Evolutionary conservation across 1,284 basidiomycete genomes (phyloP), one percentile per base, ranked within the genome.

Genomic region (Paramarasmius palmivorus): DNA sequence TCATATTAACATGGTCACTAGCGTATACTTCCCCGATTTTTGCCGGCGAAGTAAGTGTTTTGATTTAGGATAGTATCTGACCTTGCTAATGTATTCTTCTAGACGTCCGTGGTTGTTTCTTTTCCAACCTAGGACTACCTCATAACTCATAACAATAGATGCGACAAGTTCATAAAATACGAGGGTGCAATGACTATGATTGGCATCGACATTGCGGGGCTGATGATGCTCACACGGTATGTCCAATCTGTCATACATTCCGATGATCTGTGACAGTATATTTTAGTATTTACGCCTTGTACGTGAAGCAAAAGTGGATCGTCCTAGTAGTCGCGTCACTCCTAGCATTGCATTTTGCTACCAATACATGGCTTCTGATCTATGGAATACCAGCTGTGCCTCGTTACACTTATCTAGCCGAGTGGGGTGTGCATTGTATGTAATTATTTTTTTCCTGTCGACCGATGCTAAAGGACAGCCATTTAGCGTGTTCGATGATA

Each of bases 141-240:
- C 19, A 20, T 29, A 25, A 39, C 17, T 4, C 32, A 20, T 22
- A 4, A 5, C 19, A 32, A 22, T 26, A 74, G 73, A 40, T 76
- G 74, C 50, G 22, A 55, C 15, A 65, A 66, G 19, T 76, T 74
- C 39, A 72, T 76, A 1, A 65, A 69, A 1, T 80, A 73, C 50
- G 78, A 79, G 55, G 78, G 78, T 1, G 61, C 68, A 6, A 75
- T 75, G 73, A 76, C 73, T 3, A 62, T 74, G 26, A 68, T 73
- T 2, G 78, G 76, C 2, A 70, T 76, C 29, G 68, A 73, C 37
- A 58, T 70, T 22, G 68, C 71, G 0, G 75, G 67, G 1, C 48
- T 76, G 19, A 78, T 79, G 68, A 78, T 80, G 77, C 63, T 78
- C 17, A 54, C 78, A 12, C 71, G 78, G 77, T 78, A 15, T 29